Base-by-base conservation (phyloP, 139 green algal species). In the Yamagishiella unicocca region DNA sequence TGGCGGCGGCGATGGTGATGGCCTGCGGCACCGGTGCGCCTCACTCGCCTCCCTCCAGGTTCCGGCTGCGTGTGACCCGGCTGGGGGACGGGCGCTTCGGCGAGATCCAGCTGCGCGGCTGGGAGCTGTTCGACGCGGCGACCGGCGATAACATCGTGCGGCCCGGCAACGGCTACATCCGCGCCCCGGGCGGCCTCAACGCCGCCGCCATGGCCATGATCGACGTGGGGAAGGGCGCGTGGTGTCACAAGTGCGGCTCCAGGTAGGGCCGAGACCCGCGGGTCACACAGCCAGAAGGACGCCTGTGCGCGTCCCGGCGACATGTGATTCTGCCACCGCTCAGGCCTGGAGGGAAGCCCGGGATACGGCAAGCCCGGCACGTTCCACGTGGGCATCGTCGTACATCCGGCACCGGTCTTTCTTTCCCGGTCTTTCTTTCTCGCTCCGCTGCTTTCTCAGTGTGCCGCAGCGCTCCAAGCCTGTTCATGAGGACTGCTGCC, bases 81-180 rank as follows among this genome's bases (percentile, higher is more conserved):
- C 62, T 71, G 62, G 62, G 62, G 29, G 62, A 71, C 62, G 62
- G 62, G 4, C 62, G 62, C 62, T 71, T 71, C n/a, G 62, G 62
- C 29, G 62, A 71, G 62, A 71, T 71, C 62, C 62, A 71, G 62
- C 29, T 71, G 62, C 8, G 40, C 12, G 62, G 62, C 29, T 71
- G 62, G 62, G 62, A 71, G 62, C 62, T 71, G 62, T 71, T 42
- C 29, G 62, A 71, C 62, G 62, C 62, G 7, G n/a, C 62, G 7
- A 71, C 29, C 4, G 62, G 62, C 29, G n/a, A 71, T 29, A 71
- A 71, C 62, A 71, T 71, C 62, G 62, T 71, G n/a, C 25, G 62
- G 5, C 62, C 62, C 12, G 62, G 62, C n/a, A 71, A 71, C 62
- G 62, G 62, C 62, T 71, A 42, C 62, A 71, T 42, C 29, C 62